These are phyloP conservation scores for Paspalum notatum DNA, from an alignment of 176 grass and related monocot genomes.

Conservation along the genomic window DNA sequence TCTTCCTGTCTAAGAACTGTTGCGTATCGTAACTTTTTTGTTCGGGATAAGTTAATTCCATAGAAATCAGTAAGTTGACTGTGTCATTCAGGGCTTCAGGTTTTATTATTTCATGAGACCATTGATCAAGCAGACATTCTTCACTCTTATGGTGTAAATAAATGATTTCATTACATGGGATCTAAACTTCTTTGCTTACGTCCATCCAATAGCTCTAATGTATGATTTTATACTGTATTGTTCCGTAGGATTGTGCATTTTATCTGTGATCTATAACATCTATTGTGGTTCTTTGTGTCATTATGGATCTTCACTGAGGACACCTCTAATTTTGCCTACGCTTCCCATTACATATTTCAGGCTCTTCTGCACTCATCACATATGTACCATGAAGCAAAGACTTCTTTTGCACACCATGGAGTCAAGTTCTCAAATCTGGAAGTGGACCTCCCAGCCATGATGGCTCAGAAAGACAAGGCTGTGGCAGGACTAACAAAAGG, in stretches of 20 bases:
- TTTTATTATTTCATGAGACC: neutral
- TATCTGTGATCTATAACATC: slow-evolving; percentile 4
- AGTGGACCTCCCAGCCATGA: slow-evolving; percentile 90
- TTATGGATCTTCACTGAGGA: neutral
- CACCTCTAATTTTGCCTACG: slow-evolving; percentile 23
- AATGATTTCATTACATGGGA: neutral
- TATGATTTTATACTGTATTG: slow-evolving; percentile 8
- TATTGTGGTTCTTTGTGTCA: neutral
- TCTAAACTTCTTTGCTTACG: neutral
- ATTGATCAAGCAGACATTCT: neutral
- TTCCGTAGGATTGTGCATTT: neutral
- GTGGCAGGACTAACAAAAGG: slow-evolving; percentile 86
- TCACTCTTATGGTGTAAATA: neutral
- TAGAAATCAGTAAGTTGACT: neutral
- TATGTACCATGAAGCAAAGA: slow-evolving; percentile 96
- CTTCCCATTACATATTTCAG: slow-evolving; percentile 48
- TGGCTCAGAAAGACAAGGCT: slow-evolving; percentile 97
- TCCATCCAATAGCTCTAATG: neutral
- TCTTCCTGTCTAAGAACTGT: neutral
- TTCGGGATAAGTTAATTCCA: neutral
- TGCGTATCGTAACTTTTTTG: neutral
- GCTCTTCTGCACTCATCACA: slow-evolving; percentile 97
- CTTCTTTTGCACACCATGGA: slow-evolving; percentile 81
- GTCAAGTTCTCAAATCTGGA: slow-evolving; percentile 87
- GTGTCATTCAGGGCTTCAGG: neutral